Evolutionary conservation across 805 yeast genomes (phyloP), one percentile per base, ranked within the genome.

Genomic region (Lachancea waltii): DNA sequence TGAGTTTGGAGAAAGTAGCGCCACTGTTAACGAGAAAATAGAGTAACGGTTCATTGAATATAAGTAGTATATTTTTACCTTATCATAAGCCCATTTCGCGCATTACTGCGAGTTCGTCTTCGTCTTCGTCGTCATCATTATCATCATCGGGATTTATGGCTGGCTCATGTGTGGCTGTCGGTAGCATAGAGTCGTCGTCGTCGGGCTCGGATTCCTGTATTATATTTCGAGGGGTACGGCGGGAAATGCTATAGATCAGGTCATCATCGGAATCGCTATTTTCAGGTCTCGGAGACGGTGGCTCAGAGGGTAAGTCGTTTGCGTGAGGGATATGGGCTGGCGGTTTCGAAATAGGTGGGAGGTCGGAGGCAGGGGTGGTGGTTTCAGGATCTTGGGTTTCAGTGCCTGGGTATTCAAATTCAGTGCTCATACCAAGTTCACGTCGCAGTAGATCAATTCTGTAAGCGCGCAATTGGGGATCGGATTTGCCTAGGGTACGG

Each of bases 401-500:
- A n/a, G n/a, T n/a, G n/a, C n/a, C n/a, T n/a, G n/a, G n/a, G n/a
- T 38, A 43, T 19, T 37, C 48, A 8, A 30, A 38, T 4, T 9
- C 37, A 7, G 33, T 14, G 14, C 17, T 24, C 16, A 42, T 33
- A 4, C 48, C 50, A 50, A 57, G 50, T 40, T 74, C 80, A 15
- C 62, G 60, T 19, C 62, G 54, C 10, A 70, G 56, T 40, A 60
- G 51, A 10, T 52, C 56, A 29, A 65, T 56, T 49, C 78, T 62
- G 44, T 69, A 62, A 2, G 58, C 64, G 41, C 66, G 67, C 21
- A 76, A 58, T 10, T 57, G 60, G 13, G 64, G 58, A 16, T 71
- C 60, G 4, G 53, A 56, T 44, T 57, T 60, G 10, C 83, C 79
- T 29, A 76, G 67, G 11, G 67, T 60, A 28, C 70, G 65, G 34